A percentile compares a stretch with the other conserved stretches of the same genome.
phyloP scores from a whole-genome alignment of 2,329 filamentous ascomycete species.

The Fusarium buxicola region DNA sequence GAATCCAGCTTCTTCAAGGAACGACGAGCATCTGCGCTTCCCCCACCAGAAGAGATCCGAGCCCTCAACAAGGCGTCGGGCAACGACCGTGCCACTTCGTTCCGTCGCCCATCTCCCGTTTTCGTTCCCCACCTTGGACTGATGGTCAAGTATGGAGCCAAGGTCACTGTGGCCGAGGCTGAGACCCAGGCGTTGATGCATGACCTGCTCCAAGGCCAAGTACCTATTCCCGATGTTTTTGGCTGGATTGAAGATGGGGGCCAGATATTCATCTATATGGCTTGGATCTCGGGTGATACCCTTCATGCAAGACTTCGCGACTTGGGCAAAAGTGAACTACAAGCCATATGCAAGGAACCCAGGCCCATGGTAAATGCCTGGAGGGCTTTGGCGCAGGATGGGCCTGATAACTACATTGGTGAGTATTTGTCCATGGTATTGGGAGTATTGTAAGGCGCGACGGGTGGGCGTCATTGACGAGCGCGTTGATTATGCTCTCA shows the following conservation, averaged over 20 bases:
- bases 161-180: constrained; percentile 47
- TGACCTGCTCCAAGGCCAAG: constrained; percentile 40
- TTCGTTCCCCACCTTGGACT: constrained; percentile 48
- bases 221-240: constrained; percentile 52
- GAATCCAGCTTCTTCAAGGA: constrained; percentile 41
- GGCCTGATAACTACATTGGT: constrained; percentile 34
- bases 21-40: constrained; percentile 39
- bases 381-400: constrained; percentile 33
- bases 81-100: constrained; percentile 23
- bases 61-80: constrained; percentile 42
- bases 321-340: constrained; percentile 35
- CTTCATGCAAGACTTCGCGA: constrained; percentile 34
- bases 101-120: constrained; percentile 48
- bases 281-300: constrained; percentile 36
- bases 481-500: constrained; percentile 34
- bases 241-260: constrained; percentile 34
- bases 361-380: constrained; percentile 35
- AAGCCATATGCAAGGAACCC: constrained; percentile 48
- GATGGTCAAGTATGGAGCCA: constrained; percentile 51
- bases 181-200: constrained; percentile 46
- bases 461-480: constrained; percentile 38
- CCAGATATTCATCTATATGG: constrained; percentile 46
- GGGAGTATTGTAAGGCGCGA: constrained; percentile 49
- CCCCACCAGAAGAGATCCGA: constrained; percentile 47
- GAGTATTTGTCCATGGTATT: constrained; percentile 45